phyloP scores from a whole-genome alignment of 73 alveolate species.

The Paramecium primaurelia region DNA sequence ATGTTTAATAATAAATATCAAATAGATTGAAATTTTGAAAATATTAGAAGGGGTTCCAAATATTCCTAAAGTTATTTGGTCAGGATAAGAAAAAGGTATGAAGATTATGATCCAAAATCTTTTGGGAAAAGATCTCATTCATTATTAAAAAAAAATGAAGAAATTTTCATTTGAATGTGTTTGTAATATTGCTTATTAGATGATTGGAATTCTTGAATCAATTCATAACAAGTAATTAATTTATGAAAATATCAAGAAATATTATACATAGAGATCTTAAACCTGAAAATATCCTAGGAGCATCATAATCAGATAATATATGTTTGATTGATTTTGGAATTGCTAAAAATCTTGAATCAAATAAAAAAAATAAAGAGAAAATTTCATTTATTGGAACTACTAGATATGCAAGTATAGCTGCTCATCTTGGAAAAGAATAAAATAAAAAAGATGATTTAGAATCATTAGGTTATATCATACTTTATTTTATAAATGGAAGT shows the following conservation, averaged over 20 bases:
- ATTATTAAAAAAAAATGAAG: constrained; percentile 8
- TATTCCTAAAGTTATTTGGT: constrained; percentile 66
- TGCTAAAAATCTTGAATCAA: constrained; percentile 52
- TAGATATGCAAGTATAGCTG: constrained; percentile 68
- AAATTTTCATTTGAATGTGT: constrained; percentile 7
- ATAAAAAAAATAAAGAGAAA: constrained; percentile 33
- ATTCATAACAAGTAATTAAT: constrained; percentile 8
- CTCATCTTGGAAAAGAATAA: constrained; percentile 71
- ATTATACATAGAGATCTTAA: constrained; percentile 39
- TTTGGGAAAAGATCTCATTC: constrained; percentile 68
- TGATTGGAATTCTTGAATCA: neutral
- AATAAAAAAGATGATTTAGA: constrained; percentile 75
- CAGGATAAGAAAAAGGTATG: constrained; percentile 65
- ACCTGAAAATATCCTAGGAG: constrained; percentile 31
- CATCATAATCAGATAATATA: neutral
- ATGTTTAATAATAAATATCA: neutral
- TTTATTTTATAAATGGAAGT: constrained; percentile 59
- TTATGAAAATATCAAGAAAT: neutral
- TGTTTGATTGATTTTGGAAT: constrained; percentile 37
- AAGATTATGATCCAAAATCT: constrained; percentile 77
- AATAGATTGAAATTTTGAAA: constrained; percentile 17
- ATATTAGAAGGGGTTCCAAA: constrained; percentile 28
- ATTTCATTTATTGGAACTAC: constrained; percentile 73
- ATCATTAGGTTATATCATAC: constrained; percentile 68
- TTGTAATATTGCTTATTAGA: neutral